Conservation (phyloP, 1,139 yeast species). For the Taphrina flavorubra region DNA sequence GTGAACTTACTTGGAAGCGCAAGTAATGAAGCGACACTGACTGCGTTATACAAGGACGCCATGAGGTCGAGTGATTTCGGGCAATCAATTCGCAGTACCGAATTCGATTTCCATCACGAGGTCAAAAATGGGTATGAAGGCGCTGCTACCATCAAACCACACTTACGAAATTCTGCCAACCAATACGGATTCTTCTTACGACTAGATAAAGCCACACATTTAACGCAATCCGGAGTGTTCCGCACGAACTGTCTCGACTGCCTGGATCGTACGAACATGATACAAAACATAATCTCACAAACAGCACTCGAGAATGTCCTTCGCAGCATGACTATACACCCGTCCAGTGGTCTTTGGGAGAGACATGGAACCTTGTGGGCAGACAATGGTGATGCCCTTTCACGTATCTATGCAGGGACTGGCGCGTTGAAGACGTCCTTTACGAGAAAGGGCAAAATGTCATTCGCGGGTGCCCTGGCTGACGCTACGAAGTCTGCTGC, state of each 20-base stretch:
- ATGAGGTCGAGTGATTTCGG: slow-evolving; percentile 54
- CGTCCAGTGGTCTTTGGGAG: slow-evolving; percentile 58
- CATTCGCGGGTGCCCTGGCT: slow-evolving; percentile 91
- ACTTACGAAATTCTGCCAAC: slow-evolving; percentile 67
- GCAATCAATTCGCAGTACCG: slow-evolving; percentile 60
- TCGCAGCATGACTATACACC: slow-evolving; percentile 33
- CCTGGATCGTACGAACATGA: slow-evolving; percentile 88
- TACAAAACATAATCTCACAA: slow-evolving; percentile 82
- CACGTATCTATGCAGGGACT: slow-evolving; percentile 96
- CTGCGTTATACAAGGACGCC: slow-evolving; percentile 68
- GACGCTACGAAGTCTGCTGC: slow-evolving; percentile 96
- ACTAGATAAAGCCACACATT: slow-evolving; percentile 58
- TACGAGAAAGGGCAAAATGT: slow-evolving; percentile 94
- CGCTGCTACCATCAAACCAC: slow-evolving; percentile 72
- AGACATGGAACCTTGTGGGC: slow-evolving; percentile 93
- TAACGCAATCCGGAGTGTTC: slow-evolving; percentile 87
- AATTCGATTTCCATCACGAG: slow-evolving; percentile 92
- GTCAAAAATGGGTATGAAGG: slow-evolving; percentile 89
- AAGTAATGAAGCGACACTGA: slow-evolving; percentile 74
- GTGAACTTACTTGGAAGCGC: slow-evolving; percentile 83
- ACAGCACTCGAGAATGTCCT: slow-evolving; percentile 62
- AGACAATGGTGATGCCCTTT: slow-evolving; percentile 95
- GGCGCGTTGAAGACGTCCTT: slow-evolving; percentile 93
- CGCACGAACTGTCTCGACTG: slow-evolving; percentile 95
- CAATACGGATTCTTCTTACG: slow-evolving; percentile 80